Conservation (phyloP, 306 rosid genomes). For the Dryas alaskensis region DNA sequence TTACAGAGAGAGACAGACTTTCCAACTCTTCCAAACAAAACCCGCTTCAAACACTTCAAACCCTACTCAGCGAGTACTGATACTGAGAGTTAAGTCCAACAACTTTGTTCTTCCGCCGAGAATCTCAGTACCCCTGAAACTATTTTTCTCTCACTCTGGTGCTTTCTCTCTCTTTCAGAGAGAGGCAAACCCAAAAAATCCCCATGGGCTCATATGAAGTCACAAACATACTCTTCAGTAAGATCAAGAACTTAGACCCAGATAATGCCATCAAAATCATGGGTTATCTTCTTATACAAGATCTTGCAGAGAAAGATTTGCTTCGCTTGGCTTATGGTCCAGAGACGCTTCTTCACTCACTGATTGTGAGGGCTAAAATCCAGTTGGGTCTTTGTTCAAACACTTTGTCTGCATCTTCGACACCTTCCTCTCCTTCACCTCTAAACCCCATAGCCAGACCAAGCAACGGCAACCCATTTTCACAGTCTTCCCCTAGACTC, state of each 20-base stretch:
- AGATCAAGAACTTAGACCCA: conserved; percentile 62
- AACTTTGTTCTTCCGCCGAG: no score
- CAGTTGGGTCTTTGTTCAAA: conserved; percentile 47
- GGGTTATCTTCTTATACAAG: conserved; percentile 66
- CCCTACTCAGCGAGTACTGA: conserved; percentile 3
- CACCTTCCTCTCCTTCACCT: conserved; percentile 50
- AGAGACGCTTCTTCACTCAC: conserved; percentile 44
- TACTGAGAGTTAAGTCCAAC: no score
- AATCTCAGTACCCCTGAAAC: neutral
- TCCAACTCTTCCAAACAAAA: conserved; percentile 11
- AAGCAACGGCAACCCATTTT: conserved; percentile 46
- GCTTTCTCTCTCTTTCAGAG: conserved; percentile 3
- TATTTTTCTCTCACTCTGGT: neutral
- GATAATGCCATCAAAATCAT: conserved; percentile 77
- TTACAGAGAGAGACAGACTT: neutral
- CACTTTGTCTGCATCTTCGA: conserved; percentile 35
- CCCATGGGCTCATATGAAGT: conserved; percentile 68
- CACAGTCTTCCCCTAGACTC: conserved; percentile 52
- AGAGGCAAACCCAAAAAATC: conserved; percentile 1
- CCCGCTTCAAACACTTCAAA: conserved; percentile 7
- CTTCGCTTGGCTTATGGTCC: conserved; percentile 54
- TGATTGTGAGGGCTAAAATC: conserved; percentile 49
- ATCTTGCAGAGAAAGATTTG: conserved; percentile 54
- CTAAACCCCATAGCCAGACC: conserved; percentile 69
- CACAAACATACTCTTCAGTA: conserved; percentile 50